phyloP scores from a whole-genome alignment of 2,329 filamentous ascomycete genomes.

The Macrophomina tecta region DNA sequence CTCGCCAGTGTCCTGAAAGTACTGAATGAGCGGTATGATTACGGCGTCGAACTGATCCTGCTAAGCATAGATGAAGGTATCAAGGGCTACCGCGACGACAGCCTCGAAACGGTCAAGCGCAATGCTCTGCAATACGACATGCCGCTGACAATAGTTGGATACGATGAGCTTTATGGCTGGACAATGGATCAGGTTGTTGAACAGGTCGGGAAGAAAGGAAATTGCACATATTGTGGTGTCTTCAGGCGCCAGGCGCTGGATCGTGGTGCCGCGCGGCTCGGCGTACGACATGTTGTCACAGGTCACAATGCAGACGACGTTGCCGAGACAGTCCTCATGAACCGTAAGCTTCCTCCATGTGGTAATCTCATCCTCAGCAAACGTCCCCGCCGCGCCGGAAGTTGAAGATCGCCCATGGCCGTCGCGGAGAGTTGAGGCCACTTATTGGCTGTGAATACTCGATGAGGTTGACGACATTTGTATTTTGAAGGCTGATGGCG shows the following conservation, averaged over 20 bases:
- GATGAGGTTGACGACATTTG: too few relatives aligned
- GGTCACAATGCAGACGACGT: slow-evolving; percentile 98
- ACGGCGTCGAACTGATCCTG: slow-evolving; percentile 83
- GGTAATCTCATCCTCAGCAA: too few relatives aligned
- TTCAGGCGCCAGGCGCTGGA: slow-evolving; percentile 94
- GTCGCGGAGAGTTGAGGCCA: too few relatives aligned
- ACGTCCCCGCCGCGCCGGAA: too few relatives aligned
- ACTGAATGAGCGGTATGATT: slow-evolving; percentile 86
- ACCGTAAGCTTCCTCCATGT: slow-evolving; percentile 52
- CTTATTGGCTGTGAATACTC: too few relatives aligned
- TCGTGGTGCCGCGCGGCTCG: slow-evolving; percentile 83
- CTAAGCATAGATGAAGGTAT: slow-evolving; percentile 97
- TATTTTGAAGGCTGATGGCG: too few relatives aligned
- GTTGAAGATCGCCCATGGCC: too few relatives aligned
- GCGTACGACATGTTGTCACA: slow-evolving; percentile 91
- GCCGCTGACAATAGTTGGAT: slow-evolving; percentile 89
- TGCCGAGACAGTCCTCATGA: slow-evolving; percentile 98
- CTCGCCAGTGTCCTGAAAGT: slow-evolving; percentile 94
- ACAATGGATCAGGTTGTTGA: slow-evolving; percentile 99
- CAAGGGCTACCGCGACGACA: slow-evolving; percentile 95
- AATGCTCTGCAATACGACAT: slow-evolving; percentile 92
- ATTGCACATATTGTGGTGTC: slow-evolving; percentile 98
- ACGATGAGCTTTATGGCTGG: slow-evolving; percentile 95
- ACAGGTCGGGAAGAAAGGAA: slow-evolving; percentile 95
- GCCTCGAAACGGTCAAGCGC: slow-evolving; percentile 92